These are phyloP conservation scores for Ogataea degrootiae DNA, from an alignment of 805 yeast species.

Conservation along the genomic window DNA sequence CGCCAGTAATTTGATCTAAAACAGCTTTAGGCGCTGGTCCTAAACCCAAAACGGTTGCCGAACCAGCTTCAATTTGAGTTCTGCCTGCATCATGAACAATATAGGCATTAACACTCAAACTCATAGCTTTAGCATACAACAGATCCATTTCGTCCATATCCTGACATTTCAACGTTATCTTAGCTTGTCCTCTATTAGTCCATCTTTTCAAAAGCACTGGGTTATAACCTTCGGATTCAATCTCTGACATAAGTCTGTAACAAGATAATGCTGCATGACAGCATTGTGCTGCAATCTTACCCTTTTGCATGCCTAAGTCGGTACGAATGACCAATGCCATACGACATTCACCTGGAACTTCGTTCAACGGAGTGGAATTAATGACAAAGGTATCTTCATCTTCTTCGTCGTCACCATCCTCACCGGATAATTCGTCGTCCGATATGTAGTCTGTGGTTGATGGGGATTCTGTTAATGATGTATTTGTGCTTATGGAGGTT, in stretches of 20 bases:
- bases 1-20: constrained; percentile 78
- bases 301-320: constrained; percentile 89
- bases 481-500: background rate
- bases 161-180: constrained; percentile 76
- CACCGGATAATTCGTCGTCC: constrained; percentile 21
- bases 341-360: constrained; percentile 71
- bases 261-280: constrained; percentile 95
- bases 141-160: constrained; percentile 68
- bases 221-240: constrained; percentile 49
- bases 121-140: constrained; percentile 74
- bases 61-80: constrained; percentile 93
- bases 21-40: constrained; percentile 92
- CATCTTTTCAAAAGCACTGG: constrained; percentile 67
- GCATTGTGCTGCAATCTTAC: constrained; percentile 97
- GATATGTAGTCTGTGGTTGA: constrained; percentile 21
- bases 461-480: constrained; percentile 13
- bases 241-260: constrained; percentile 61
- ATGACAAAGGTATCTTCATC: constrained; percentile 45
- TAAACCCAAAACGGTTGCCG: constrained; percentile 91
- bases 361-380: constrained; percentile 56
- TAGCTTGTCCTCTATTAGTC: constrained; percentile 87
- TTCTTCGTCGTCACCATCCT: constrained; percentile 28
- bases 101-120: constrained; percentile 71
- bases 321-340: constrained; percentile 87
- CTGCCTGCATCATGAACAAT: constrained; percentile 95